Evolutionary conservation across 2,329 filamentous ascomycete species (phyloP), one percentile per base, ranked within the genome.

Genomic region (Rhynchosporium graminicola): DNA sequence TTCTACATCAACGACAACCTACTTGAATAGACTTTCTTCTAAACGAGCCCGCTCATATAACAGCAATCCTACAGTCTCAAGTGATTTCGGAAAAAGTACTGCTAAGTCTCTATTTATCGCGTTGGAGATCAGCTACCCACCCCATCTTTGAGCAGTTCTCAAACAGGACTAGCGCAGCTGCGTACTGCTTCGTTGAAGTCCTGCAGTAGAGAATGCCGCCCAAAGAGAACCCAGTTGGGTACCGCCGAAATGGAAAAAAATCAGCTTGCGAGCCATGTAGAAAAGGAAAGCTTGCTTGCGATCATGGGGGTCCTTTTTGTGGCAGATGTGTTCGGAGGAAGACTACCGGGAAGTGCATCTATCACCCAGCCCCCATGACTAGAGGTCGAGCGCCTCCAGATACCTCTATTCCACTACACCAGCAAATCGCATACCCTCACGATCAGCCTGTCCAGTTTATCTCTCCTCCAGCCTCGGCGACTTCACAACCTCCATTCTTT

Each of bases 251-350:
- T 60, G 72, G 72, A 43, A 71, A 72, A 54, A 66, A 67, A 51
- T 69, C 72, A 63, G 67, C 70, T 9, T 74, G 72, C 60, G 71
- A 74, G 57, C 71, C 70, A 12, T 74, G 72, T 63, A 57, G 70
- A 13, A 72, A 71, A 36, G 70, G 69, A 6, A 74, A 74, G 51
- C 33, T 74, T 13, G 70, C 68, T 5, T 74, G 71, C 59, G 70
- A 71, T 54, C 71, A 74, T 63, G 66, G 63, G 8, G 47, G 54
- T 12, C 72, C 71, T 3, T 63, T 63, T 55, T 74, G 71, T 57
- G 70, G 68, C 31, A 61, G 70, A 56, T 73, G 70, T 60, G 63
- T 69, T 6, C 64, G 69, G 57, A 60, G 70, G 43, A 68, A 68
- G 43, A 68, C 66, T 13, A 71, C 65, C 10, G 55, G 61, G 6